Conservation (phyloP, 495 filamentous ascomycete genomes). For the Astrothelium subdiscretum region DNA sequence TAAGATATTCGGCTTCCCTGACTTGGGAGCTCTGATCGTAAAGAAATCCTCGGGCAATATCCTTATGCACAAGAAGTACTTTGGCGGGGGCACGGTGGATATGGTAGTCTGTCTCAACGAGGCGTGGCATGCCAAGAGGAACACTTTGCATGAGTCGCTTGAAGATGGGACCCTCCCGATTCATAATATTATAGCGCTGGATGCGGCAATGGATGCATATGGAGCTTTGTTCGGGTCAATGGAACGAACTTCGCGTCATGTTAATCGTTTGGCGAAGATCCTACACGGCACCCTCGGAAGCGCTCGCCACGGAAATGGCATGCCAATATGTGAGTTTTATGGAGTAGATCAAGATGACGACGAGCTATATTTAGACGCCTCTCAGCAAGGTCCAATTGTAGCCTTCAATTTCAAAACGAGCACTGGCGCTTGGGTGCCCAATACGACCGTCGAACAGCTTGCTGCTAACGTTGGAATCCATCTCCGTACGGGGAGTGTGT, state of each 20-base stretch:
- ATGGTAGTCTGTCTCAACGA: conserved; percentile 48
- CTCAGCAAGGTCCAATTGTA: conserved; percentile 62
- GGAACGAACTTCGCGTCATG: conserved; percentile 60
- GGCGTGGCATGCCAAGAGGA: conserved; percentile 44
- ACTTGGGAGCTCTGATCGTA: conserved; percentile 61
- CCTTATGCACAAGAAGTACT: conserved; percentile 53
- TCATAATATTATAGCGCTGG: conserved; percentile 76
- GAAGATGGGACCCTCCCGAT: conserved; percentile 88
- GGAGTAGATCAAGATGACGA: conserved; percentile 18
- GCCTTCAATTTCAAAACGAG: conserved; percentile 70
- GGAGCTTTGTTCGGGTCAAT: conserved; percentile 58
- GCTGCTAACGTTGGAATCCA: conserved; percentile 69
- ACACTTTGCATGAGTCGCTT: conserved; percentile 54
- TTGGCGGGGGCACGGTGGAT: conserved; percentile 68
- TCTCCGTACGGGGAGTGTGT: conserved; percentile 73
- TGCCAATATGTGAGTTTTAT: conserved; percentile 55
- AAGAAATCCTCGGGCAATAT: conserved; percentile 50
- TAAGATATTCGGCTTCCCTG: conserved; percentile 75
- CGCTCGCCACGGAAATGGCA: conserved; percentile 57
- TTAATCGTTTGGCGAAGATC: conserved; percentile 47
- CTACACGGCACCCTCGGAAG: conserved; percentile 47
- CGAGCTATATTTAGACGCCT: conserved; percentile 28
- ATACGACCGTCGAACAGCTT: conserved; percentile 74
- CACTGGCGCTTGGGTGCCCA: conserved; percentile 60
- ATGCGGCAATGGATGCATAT: conserved; percentile 60